Conservation (phyloP, 2,329 filamentous ascomycete genomes). For the Penicillium janthinellum region DNA sequence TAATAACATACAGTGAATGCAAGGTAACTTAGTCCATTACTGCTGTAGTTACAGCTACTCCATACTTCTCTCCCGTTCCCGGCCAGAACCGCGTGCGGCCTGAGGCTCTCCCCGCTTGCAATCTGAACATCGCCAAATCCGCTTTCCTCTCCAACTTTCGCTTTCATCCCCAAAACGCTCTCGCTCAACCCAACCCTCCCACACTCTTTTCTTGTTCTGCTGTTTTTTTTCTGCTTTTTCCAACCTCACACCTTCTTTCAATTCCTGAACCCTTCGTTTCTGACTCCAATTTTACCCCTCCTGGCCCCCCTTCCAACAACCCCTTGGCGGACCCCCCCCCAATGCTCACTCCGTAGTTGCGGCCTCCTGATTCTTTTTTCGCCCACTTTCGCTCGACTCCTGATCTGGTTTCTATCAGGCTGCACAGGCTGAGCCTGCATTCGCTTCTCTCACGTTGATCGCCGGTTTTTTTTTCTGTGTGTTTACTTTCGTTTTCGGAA, state of each 20-base stretch:
- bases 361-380: constrained; percentile 24
- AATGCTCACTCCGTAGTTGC: constrained; percentile 13
- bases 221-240: constrained; percentile 18
- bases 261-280: constrained; percentile 14
- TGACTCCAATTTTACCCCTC: constrained; percentile 2
- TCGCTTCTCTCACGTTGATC: constrained; percentile 23
- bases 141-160: constrained; percentile 19
- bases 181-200: constrained; percentile 13
- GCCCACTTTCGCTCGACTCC: constrained; percentile 5
- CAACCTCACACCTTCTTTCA: constrained; percentile 17
- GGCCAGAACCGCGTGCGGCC: constrained; percentile 28
- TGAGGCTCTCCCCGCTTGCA: constrained; percentile 26
- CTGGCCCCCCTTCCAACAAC: constrained; percentile 1
- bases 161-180: constrained; percentile 15
- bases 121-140: constrained; percentile 16
- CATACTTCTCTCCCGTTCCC: constrained; percentile 11
- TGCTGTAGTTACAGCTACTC: too few species aligned
- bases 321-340: constrained; percentile 12
- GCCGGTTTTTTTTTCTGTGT: constrained; percentile 8
- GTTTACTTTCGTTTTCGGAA: constrained; percentile 8
- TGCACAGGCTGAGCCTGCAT: constrained; percentile 28
- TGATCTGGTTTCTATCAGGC: constrained; percentile 29
- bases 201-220: constrained; percentile 13
- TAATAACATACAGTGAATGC: too few species aligned
- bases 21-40: too few species aligned